Base-by-base conservation (phyloP, 2,329 filamentous ascomycete genomes). In the Zarea fungicola region DNA sequence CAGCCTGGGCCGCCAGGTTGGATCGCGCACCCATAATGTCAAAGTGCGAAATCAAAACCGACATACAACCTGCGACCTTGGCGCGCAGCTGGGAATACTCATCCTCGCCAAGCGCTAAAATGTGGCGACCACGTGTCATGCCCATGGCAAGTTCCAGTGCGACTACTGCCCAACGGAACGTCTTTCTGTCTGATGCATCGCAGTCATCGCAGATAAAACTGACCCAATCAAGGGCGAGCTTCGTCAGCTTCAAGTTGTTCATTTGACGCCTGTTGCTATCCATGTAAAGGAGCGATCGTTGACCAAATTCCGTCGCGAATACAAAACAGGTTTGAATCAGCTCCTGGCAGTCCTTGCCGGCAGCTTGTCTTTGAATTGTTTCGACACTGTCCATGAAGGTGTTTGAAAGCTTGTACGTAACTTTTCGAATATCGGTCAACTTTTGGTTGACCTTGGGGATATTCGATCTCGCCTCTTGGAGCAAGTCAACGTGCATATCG, bases 361-460 rank as follows among this genome's bases (percentile, higher is more conserved):
- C 77, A 1, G 90, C 90, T 66, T 99, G 92, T 57, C 83, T 84
- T 55, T 90, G 81, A 55, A 99, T 93, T 54, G 89, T 89, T 63
- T 95, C 89, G 37, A 99, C 93, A 63, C 90, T 96, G 66, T 97
- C 92, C 89, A 99, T 96, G 68, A 99, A 97, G 6, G 90, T 89
- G 68, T 96, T 97, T 44, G 90, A 96, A 36, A 99, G 77, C 67
- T 95, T 96, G 74, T 95, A 97, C 3, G 92, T 89, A 3, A 95
- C 95, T 64, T 91, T 90, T 60, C 95, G 91, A 59, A 96, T 96
- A 64, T 95, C 95, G 59, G 89, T 92, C 55, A 99, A 73, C 63
- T 95, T 87, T 43, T 84, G 74, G 62, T 97, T 95, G 57, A 99
- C 93, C 58, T 95, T 89, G 54, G 89, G 87, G 32, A 99, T 77